A percentile compares a stretch with the other conserved stretches of the same genome.
Evolutionary conservation across 306 rosid genomes (phyloP).

Genomic region (Vigna mungo): DNA sequence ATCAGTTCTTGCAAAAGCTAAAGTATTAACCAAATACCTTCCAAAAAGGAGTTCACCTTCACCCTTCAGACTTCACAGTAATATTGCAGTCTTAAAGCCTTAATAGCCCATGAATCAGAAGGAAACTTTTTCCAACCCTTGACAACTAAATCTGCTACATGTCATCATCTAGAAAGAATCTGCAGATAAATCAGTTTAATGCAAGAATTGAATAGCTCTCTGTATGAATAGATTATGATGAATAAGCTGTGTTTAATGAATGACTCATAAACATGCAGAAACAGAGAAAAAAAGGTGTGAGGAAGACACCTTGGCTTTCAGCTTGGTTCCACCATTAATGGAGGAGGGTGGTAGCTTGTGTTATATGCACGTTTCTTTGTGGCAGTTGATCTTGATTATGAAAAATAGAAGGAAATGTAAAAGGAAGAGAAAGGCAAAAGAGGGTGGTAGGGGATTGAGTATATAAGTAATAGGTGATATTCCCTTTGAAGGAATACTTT

Average conservation of each 20-base stretch:
- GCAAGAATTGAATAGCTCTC: neutral
- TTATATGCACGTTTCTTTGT: conserved; percentile 34
- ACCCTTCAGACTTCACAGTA: neutral
- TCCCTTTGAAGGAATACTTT: conserved; percentile 65
- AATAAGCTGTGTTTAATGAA: neutral
- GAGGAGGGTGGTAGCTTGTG: conserved; percentile 26
- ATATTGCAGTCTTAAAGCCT: conserved; percentile 41
- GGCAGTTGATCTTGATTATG: conserved; percentile 38
- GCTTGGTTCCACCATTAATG: neutral
- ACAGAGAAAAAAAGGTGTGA: conserved; percentile 18
- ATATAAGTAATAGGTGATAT: conserved; percentile 37
- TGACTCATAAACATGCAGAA: conserved; percentile 22
- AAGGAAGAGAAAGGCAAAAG: conserved; percentile 40
- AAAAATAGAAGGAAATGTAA: conserved; percentile 35
- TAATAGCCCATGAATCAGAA: neutral
- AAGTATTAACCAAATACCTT: conserved; percentile 45
- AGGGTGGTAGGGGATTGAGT: conserved; percentile 37
- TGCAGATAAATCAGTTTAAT: conserved; percentile 14
- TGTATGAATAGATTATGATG: neutral
- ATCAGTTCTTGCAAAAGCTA: conserved; percentile 20
- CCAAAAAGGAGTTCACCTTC: neutral
- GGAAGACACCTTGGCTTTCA: conserved; percentile 42
- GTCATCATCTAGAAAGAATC: conserved; percentile 32
- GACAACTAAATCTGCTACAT: conserved; percentile 38
- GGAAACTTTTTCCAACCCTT: neutral